These are phyloP conservation scores for Cichorium intybus DNA, from an alignment of 140 eudicot genomes.

Conservation along the genomic window DNA sequence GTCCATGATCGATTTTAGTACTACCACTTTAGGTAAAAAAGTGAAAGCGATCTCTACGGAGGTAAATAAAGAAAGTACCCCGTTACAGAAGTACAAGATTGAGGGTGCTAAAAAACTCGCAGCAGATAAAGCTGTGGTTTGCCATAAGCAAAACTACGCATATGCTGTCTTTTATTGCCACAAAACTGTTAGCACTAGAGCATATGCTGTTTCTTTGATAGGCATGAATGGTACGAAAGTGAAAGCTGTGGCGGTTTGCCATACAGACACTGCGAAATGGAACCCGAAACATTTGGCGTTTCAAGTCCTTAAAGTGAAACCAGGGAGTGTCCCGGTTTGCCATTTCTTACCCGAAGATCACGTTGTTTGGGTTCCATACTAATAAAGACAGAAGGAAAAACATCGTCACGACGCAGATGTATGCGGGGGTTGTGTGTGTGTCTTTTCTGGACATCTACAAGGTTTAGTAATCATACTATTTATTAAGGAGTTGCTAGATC, in stretches of 20 bases:
- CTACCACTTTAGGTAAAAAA: slow-evolving; percentile 26
- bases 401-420: neutral
- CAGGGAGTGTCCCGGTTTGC: slow-evolving; percentile 53
- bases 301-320: slow-evolving; percentile 46
- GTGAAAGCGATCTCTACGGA: slow-evolving; percentile 44
- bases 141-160: slow-evolving; percentile 42
- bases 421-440: slow-evolving; percentile 2
- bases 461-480: neutral
- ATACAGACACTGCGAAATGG: slow-evolving; percentile 40
- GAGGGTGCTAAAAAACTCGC: slow-evolving; percentile 11
- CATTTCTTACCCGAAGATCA: slow-evolving; percentile 50
- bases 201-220: slow-evolving; percentile 38
- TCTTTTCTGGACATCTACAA: slow-evolving; percentile 3
- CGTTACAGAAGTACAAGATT: slow-evolving; percentile 30
- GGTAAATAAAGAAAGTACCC: slow-evolving; percentile 6
- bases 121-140: slow-evolving; percentile 25
- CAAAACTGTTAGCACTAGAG: slow-evolving; percentile 15
- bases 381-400: neutral
- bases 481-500: neutral
- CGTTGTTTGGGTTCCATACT: slow-evolving; percentile 47
- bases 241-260: slow-evolving; percentile 39
- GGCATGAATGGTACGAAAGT: slow-evolving; percentile 29
- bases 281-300: slow-evolving; percentile 48
- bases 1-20: slow-evolving; percentile 39
- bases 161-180: slow-evolving; percentile 58